Evolutionary conservation across 2,329 filamentous ascomycete genomes (phyloP), one percentile per base, ranked within the genome.

Genomic region (Monosporascus sp.): DNA sequence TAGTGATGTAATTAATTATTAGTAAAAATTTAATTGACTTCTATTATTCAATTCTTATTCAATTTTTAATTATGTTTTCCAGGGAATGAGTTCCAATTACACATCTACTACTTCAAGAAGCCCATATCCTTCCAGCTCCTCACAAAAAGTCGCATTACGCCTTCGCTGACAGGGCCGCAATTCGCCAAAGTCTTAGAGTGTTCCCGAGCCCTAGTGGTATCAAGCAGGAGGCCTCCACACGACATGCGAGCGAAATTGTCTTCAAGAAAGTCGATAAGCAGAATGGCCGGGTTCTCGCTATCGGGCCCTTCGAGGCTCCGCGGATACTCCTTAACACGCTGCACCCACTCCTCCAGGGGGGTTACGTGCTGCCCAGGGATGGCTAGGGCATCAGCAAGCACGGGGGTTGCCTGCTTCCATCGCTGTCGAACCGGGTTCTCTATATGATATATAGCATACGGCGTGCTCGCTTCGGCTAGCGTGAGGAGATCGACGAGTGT

Each of bases 71-170:
- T 5, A 24, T 5, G 22, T 24, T 24, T 24, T 24, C 22, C 22
- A 24, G 22, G 22, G 22, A 24, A n/a, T n/a, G n/a, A n/a, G n/a
- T n/a, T n/a, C n/a, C n/a, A n/a, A n/a, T n/a, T n/a, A n/a, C 22
- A 24, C 5, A 24, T 24, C 22, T 24, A 24, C 22, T 51, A 77
- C 75, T 80, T 80, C 20, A 59, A 36, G 45, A 61, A 61, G 0
- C 60, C 59, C 17, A 54, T 62, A 11, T 57, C 52, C 41, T 58
- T 60, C 61, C 62, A 63, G n/a, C 38, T 48, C 2, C 48, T 11
- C 7, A 63, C 50, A 31, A 61, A 64, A 47, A 44, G 55, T 35
- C 52, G 44, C 22, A 54, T 54, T 31, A 54, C 49, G 6, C 54
- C 50, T 27, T 57, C 55, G 49, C 56, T 54, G 3, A 65, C 60